Conservation (phyloP, 495 filamentous ascomycete species). For the Podospora anserina region DNA sequence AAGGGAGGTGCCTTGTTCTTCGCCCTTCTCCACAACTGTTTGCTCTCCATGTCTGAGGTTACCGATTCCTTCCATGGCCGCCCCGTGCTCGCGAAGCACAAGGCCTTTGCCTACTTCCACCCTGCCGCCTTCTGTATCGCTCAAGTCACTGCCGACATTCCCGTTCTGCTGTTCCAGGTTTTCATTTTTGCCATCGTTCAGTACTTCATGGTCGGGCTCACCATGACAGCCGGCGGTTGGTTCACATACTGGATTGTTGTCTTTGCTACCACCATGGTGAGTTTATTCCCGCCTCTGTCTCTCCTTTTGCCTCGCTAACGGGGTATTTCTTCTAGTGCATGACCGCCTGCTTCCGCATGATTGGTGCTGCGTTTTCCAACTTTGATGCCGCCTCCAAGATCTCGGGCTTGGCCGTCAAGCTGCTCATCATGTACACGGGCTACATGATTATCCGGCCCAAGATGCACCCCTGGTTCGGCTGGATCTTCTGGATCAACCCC, state of each 20-base stretch:
- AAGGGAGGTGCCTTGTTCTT: constrained; percentile 63
- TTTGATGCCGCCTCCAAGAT: constrained; percentile 56
- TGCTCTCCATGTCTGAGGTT: constrained; percentile 76
- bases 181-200: constrained; percentile 68
- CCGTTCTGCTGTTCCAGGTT: constrained; percentile 68
- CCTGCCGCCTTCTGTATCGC: constrained; percentile 76
- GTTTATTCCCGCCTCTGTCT: constrained; percentile 17
- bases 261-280: constrained; percentile 58
- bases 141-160: constrained; percentile 73
- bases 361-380: constrained; percentile 61
- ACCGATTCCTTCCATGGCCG: constrained; percentile 65
- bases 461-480: constrained; percentile 75
- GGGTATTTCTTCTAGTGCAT: constrained; percentile 13
- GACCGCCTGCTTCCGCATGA: constrained; percentile 66
- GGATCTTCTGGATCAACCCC: constrained; percentile 75
- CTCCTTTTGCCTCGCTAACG: constrained; percentile 49
- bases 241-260: constrained; percentile 67
- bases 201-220: constrained; percentile 71
- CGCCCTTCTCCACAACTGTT: constrained; percentile 72
- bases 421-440: constrained; percentile 70
- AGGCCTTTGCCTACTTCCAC: constrained; percentile 75
- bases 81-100: constrained; percentile 79
- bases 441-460: constrained; percentile 66
- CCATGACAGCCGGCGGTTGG: constrained; percentile 67
- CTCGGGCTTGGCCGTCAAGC: constrained; percentile 56